Conservation (phyloP, 1,284 basidiomycete species). For the Ceratobasidium sp. region DNA sequence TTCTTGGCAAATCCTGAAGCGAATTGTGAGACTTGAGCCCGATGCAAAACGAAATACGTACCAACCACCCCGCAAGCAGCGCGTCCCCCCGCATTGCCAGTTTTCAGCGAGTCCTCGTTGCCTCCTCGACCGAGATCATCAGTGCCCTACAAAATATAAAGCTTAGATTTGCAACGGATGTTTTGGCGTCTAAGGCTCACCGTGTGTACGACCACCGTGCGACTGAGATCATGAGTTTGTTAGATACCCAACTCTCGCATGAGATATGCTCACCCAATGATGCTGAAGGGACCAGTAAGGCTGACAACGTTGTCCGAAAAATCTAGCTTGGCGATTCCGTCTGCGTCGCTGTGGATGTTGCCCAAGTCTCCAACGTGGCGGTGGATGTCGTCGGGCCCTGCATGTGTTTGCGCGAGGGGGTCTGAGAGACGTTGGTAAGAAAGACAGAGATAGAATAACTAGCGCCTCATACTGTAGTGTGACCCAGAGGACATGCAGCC, state of each 20-base stretch:
- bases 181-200: conserved; percentile 57
- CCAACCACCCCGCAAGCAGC: conserved; percentile 81
- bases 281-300: conserved; percentile 74
- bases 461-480: conserved; percentile 65
- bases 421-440: conserved; percentile 51
- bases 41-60: too few species aligned
- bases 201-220: conserved; percentile 71
- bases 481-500: conserved; percentile 77
- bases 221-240: conserved; percentile 53
- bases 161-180: not conserved
- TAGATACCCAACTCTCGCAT: not conserved
- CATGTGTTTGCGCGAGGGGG: conserved; percentile 72
- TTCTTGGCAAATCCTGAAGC: too few species aligned
- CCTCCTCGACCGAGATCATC: conserved; percentile 80
- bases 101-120: conserved; percentile 73
- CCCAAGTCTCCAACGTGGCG: conserved; percentile 84
- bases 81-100: conserved; percentile 77
- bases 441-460: not conserved
- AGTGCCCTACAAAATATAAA: conserved; percentile 60
- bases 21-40: too few species aligned
- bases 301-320: conserved; percentile 71
- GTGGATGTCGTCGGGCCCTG: conserved; percentile 65
- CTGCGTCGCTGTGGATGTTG: conserved; percentile 71
- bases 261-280: conserved; percentile 72
- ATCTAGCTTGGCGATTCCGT: conserved; percentile 67